Evolutionary conservation across 2,329 filamentous ascomycete genomes (phyloP), one percentile per base, ranked within the genome.

Genomic region (Plectosphaerella cucumerina): DNA sequence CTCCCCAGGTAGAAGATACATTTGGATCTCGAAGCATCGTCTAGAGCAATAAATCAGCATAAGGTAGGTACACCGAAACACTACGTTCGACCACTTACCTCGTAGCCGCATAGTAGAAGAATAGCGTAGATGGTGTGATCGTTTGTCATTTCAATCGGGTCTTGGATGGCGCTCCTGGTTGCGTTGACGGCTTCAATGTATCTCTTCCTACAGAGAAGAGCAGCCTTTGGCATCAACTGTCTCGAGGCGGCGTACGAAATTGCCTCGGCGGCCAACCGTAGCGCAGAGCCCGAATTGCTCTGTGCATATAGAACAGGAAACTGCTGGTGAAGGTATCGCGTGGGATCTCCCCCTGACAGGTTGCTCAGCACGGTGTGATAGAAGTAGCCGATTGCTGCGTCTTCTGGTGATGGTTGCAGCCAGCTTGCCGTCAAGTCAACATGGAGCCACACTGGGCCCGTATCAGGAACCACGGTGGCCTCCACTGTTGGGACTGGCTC

Each of bases 41-140:
- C 51, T 55, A 6, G 1, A 45, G 14, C n/a, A n/a, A n/a, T n/a
- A n/a, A n/a, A n/a, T n/a, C n/a, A n/a, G n/a, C n/a, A 22, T 18
- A 20, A 31, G n/a, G 43, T 34, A 23, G 35, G 43, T 34, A 18
- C 42, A 21, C 20, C 42, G 18, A 4, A 15, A 21, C 12, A n/a
- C n/a, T n/a, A n/a, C n/a, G n/a, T n/a, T 23, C 14, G 42, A 18
- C 11, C 6, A 53, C 53, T 44, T 17, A 53, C 53, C 50, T 55
- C 53, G 33, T 55, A 53, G 14, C 50, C 50, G 34, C 45, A 44
- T 11, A 55, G 21, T 6, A 53, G 50, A 39, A 55, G 50, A 31
- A 53, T 34, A 10, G 53, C 50, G 35, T 55, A 55, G 20, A 53
- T 31, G 3, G 51, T 49, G 20, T 50, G 45, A n/a, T 53, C 41